Conservation (phyloP, 306 rosid species). For the Inga oerstediana region DNA sequence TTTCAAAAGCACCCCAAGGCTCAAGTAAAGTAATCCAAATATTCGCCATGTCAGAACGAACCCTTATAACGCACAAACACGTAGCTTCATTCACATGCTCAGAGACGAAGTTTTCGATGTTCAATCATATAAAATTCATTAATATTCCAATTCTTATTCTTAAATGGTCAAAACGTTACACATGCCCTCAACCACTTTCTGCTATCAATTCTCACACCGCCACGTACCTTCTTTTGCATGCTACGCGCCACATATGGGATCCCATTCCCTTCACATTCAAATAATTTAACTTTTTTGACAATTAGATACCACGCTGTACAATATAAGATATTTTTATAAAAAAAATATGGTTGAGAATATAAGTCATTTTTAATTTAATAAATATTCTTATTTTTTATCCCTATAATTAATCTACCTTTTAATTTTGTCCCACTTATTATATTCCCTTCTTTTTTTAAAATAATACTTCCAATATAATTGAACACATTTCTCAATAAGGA, state of each 20-base stretch:
- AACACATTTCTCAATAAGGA: too few relatives aligned
- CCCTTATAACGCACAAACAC: background rate
- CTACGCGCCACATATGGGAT: conserved; percentile 46
- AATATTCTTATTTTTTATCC: too few relatives aligned
- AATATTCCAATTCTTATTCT: background rate
- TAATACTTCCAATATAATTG: too few relatives aligned
- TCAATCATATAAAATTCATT: background rate
- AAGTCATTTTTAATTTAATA: too few relatives aligned
- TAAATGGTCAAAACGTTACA: background rate
- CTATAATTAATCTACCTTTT: too few relatives aligned
- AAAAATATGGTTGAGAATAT: too few relatives aligned
- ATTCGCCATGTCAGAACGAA: background rate
- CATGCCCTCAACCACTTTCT: background rate
- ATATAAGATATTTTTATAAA: too few relatives aligned
- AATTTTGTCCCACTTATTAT: too few relatives aligned
- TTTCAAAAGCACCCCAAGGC: conserved; percentile 16
- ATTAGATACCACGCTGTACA: too few relatives aligned
- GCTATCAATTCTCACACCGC: conserved; percentile 45
- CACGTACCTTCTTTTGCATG: conserved; percentile 87
- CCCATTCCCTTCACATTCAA: background rate
- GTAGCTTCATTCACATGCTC: background rate
- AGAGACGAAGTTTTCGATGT: background rate
- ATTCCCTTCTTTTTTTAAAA: too few relatives aligned
- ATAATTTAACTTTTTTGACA: background rate
- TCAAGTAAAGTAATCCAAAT: conserved; percentile 24